Percentiles rank a stretch among this genome's conserved stretches.
These are phyloP conservation scores for Solanum pimpinellifolium DNA, from an alignment of 257 asterid genomes.

Conservation along the genomic window DNA sequence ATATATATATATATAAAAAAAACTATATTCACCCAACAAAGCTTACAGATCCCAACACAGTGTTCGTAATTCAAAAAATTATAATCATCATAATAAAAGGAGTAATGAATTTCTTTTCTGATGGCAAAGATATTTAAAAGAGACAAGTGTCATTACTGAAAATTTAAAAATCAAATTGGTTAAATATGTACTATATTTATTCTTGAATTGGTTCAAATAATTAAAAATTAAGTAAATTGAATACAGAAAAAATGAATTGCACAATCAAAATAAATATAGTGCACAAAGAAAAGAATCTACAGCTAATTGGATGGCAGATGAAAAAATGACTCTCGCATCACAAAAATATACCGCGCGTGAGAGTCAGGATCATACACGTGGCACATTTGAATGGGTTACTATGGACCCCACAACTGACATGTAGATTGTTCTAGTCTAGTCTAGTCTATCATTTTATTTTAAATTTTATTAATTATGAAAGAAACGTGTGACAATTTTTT, in stretches of 20 bases:
- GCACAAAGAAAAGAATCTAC: background rate
- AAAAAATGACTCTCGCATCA: background rate
- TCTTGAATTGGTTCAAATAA: background rate
- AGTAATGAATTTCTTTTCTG: background rate
- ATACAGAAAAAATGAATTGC: background rate
- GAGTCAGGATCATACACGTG: constrained; percentile 3
- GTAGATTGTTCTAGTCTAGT: background rate
- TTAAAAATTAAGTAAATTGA: background rate
- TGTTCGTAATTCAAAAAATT: background rate
- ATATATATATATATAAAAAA: too few relatives aligned
- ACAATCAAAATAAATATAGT: background rate
- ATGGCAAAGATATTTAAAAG: background rate
- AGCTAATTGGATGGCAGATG: background rate
- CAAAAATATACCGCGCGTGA: background rate
- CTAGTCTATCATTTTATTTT: background rate
- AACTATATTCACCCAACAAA: background rate
- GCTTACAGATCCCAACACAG: background rate
- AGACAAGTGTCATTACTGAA: background rate
- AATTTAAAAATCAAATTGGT: background rate
- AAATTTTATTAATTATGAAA: too few relatives aligned
- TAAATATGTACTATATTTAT: background rate
- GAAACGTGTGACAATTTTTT: background rate
- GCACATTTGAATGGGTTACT: background rate
- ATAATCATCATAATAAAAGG: background rate
- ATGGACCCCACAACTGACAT: background rate